A percentile compares a stretch with the other conserved stretches of the same genome.
Conservation (phyloP, 2,329 filamentous ascomycete genomes). For the Colletotrichum sp. region DNA sequence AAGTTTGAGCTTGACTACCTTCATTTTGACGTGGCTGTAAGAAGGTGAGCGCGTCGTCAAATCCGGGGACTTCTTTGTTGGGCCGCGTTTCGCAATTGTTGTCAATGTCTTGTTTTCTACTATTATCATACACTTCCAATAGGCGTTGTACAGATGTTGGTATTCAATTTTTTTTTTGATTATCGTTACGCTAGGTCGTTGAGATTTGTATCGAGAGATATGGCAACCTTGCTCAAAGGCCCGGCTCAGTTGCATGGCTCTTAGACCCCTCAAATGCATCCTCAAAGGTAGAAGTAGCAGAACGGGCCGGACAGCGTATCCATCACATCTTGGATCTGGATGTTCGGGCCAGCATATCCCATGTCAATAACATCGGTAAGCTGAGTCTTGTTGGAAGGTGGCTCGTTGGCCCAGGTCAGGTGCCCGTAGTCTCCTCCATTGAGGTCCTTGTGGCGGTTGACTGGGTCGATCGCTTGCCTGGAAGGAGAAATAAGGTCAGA, state of each 20-base stretch:
- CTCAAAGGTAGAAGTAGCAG: slow-evolving; percentile 34
- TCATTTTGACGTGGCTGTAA: too few species aligned
- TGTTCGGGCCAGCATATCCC: slow-evolving; percentile 29
- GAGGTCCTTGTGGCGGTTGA: slow-evolving; percentile 27
- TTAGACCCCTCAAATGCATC: not conserved
- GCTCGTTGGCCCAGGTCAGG: slow-evolving; percentile 32
- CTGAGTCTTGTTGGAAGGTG: slow-evolving; percentile 25
- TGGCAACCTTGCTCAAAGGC: not conserved
- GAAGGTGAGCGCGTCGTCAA: too few species aligned
- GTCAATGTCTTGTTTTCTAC: too few species aligned
- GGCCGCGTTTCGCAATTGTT: too few species aligned
- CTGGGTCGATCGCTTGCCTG: slow-evolving; percentile 25
- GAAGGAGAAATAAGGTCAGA: rapidly evolving
- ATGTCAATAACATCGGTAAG: slow-evolving; percentile 32
- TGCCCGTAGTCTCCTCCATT: slow-evolving; percentile 30
- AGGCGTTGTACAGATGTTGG: rapidly evolving
- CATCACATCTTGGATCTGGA: slow-evolving; percentile 33
- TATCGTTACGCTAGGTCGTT: not conserved
- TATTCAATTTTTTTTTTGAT: too few species aligned
- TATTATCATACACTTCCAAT: too few species aligned
- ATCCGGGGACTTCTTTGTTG: too few species aligned
- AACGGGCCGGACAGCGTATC: slow-evolving; percentile 28
- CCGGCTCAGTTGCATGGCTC: not conserved
- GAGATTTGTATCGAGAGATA: too few species aligned
- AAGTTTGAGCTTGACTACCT: too few species aligned